Percentiles rank a stretch among this genome's conserved stretches.
These are phyloP conservation scores for Phytopythium mirpurense DNA, from an alignment of 352 stramenopile species.

Conservation along the genomic window DNA sequence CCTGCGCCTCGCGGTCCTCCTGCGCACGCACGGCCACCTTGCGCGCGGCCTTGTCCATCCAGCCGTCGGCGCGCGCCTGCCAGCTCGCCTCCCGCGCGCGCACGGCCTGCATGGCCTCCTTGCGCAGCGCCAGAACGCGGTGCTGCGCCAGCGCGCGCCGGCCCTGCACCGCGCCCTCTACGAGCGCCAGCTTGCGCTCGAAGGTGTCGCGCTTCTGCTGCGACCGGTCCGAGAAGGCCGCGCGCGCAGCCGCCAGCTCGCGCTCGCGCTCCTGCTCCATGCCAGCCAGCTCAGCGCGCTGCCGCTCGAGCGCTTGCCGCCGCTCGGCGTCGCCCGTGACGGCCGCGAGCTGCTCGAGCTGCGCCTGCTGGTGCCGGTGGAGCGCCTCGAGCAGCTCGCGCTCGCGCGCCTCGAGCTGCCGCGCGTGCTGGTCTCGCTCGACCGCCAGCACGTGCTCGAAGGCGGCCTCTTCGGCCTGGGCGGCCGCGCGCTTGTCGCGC, in stretches of 20 bases:
- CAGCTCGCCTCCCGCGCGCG: slow-evolving; percentile 72
- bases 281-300: slow-evolving; percentile 72
- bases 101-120: slow-evolving; percentile 73
- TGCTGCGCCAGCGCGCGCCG: slow-evolving; percentile 62
- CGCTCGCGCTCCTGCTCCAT: slow-evolving; percentile 73
- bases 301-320: slow-evolving; percentile 12
- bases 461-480: slow-evolving; percentile 39
- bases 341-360: slow-evolving; percentile 22
- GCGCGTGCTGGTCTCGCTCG: slow-evolving; percentile 39
- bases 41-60: slow-evolving; percentile 80
- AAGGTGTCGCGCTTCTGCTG: slow-evolving; percentile 75
- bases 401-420: slow-evolving; percentile 58
- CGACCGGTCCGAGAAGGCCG: slow-evolving; percentile 25
- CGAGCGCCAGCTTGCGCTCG: slow-evolving; percentile 66
- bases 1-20: slow-evolving; percentile 79
- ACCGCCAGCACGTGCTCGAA: slow-evolving; percentile 65
- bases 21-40: slow-evolving; percentile 91
- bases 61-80: slow-evolving; percentile 72
- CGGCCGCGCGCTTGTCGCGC: slow-evolving; percentile 59
- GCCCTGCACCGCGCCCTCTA: slow-evolving; percentile 69
- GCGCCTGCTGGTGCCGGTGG: slow-evolving; percentile 69
- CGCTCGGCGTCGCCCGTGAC: slow-evolving; percentile 48
- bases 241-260: slow-evolving; percentile 48
- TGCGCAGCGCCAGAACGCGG: slow-evolving; percentile 65
- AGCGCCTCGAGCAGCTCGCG: slow-evolving; percentile 70